Percentiles rank a stretch among this genome's conserved stretches.
Conservation (phyloP, 768 basidiomycete genomes). For the Ephemerocybe angulata region DNA sequence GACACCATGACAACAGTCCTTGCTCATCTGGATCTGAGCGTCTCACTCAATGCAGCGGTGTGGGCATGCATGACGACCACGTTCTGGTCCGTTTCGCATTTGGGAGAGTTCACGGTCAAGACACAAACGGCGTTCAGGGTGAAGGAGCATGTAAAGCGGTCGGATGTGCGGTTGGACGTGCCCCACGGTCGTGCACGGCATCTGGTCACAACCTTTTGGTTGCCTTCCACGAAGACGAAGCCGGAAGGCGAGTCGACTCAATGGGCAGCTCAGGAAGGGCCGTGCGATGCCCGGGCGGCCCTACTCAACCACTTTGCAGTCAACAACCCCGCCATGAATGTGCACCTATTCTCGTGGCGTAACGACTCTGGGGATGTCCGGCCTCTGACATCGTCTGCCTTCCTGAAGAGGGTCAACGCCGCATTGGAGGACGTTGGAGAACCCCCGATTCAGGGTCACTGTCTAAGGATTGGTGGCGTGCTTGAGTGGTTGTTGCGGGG, state of each 20-base stretch:
- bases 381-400: not conserved
- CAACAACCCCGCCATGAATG: slow-evolving; percentile 17
- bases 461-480: not conserved
- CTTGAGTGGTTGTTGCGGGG: not conserved
- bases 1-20: no score
- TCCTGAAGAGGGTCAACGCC: not conserved
- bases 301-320: slow-evolving; percentile 19
- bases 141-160: slow-evolving; percentile 2
- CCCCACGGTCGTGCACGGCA: slow-evolving; percentile 20
- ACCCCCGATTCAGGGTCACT: not conserved
- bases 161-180: slow-evolving; percentile 10
- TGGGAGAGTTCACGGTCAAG: slow-evolving; percentile 20
- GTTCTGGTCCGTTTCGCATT: slow-evolving; percentile 11
- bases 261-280: slow-evolving; percentile 14
- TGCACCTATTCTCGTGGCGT: slow-evolving; percentile 8
- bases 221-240: slow-evolving; percentile 24
- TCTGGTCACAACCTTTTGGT: slow-evolving; percentile 19
- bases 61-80: slow-evolving; percentile 18
- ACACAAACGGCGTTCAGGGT: slow-evolving; percentile 14
- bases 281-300: slow-evolving; percentile 14
- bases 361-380: not conserved
- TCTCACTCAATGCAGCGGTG: no score
- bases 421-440: not conserved
- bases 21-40: no score
- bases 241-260: not conserved